Conservation (phyloP, 2,329 filamentous ascomycete species). For the Colletotrichum filicis region DNA sequence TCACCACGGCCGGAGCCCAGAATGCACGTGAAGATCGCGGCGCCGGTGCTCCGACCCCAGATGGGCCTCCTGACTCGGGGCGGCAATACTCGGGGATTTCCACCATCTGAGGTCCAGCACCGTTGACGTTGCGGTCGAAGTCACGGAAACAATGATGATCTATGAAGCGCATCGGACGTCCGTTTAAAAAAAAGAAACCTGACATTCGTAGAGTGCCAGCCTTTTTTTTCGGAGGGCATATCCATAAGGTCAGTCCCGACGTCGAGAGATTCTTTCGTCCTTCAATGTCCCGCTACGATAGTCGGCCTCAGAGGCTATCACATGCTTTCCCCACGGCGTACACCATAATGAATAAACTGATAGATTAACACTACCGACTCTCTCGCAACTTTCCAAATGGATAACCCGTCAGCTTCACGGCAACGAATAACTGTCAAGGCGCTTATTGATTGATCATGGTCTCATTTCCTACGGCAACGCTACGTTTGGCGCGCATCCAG, state of each 20-base stretch:
- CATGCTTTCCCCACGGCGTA: background rate
- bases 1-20: background rate
- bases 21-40: conserved; percentile 2
- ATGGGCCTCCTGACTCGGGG: conserved; percentile 16
- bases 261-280: background rate
- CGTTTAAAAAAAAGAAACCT: background rate
- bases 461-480: conserved; percentile 27
- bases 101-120: background rate
- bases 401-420: background rate
- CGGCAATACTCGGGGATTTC: conserved; percentile 23
- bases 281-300: background rate
- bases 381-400: background rate
- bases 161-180: background rate
- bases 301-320: background rate
- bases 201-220: no score
- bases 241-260: background rate
- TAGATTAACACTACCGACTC: background rate
- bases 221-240: background rate
- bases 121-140: background rate
- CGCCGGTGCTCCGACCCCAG: background rate
- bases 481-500: conserved; percentile 6
- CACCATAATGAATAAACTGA: background rate
- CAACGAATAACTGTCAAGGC: background rate
- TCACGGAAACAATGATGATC: background rate
- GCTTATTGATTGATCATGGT: conserved; percentile 16